phyloP scores from a whole-genome alignment of 2,329 filamentous ascomycete species.

The Knufia petricola region DNA sequence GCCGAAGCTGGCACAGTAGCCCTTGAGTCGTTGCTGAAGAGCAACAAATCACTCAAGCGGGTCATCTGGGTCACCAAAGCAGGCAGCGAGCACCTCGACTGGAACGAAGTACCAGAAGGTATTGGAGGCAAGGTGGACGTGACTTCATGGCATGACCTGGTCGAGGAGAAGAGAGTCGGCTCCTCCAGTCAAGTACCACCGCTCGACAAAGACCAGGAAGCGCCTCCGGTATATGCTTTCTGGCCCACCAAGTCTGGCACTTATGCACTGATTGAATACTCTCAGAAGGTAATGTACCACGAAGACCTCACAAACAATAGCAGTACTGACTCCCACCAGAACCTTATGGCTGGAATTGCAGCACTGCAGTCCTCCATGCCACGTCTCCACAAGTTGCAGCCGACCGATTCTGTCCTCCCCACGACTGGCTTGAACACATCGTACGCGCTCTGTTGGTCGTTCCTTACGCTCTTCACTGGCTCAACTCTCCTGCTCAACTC shows the following conservation, averaged over 20 bases:
- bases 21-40: constrained; percentile 60
- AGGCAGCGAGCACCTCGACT: constrained; percentile 86
- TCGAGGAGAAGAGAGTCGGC: constrained; percentile 56
- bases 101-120: constrained; percentile 77
- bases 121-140: constrained; percentile 67
- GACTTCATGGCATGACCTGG: constrained; percentile 84
- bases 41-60: constrained; percentile 61
- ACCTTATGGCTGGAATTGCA: constrained; percentile 78
- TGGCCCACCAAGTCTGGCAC: constrained; percentile 33
- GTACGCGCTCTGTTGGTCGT: constrained; percentile 68
- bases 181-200: constrained; percentile 56
- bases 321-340: constrained; percentile 35
- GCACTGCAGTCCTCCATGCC: constrained; percentile 69
- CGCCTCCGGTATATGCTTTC: constrained; percentile 37
- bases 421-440: constrained; percentile 71
- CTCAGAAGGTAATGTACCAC: constrained; percentile 55
- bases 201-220: constrained; percentile 43
- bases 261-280: constrained; percentile 71
- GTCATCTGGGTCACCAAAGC: constrained; percentile 89
- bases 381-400: constrained; percentile 59
- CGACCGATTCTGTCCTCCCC: constrained; percentile 73
- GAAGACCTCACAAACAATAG: constrained; percentile 7
- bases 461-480: constrained; percentile 76
- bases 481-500: constrained; percentile 81
- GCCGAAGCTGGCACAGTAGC: constrained; percentile 81